Evolutionary conservation across 2,329 filamentous ascomycete species (phyloP).

Genomic region (Lachnellula cervina): DNA sequence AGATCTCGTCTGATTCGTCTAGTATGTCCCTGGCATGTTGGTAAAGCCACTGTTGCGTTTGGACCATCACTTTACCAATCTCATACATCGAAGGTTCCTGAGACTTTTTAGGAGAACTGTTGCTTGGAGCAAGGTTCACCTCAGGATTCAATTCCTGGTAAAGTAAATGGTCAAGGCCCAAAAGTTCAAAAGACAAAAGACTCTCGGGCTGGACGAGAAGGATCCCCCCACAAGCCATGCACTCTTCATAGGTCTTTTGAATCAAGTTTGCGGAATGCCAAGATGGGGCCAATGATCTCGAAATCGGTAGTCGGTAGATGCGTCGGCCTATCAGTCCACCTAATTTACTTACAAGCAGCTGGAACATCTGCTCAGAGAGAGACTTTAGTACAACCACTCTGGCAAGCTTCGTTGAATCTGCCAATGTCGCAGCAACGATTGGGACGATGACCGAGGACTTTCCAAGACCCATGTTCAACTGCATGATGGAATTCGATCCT

Average conservation of each 20-base stretch:
- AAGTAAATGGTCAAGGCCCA: slow-evolving; percentile 49
- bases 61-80: slow-evolving; percentile 25
- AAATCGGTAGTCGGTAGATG: slow-evolving; percentile 55
- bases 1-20: slow-evolving; percentile 44
- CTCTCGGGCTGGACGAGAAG: slow-evolving; percentile 60
- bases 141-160: slow-evolving; percentile 16
- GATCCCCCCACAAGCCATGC: slow-evolving; percentile 46
- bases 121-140: neutral
- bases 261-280: slow-evolving; percentile 34
- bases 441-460: slow-evolving; percentile 68
- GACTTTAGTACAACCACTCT: slow-evolving; percentile 58
- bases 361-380: slow-evolving; percentile 54
- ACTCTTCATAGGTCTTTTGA: slow-evolving; percentile 38
- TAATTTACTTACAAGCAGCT: slow-evolving; percentile 50
- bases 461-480: slow-evolving; percentile 68
- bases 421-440: slow-evolving; percentile 51
- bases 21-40: slow-evolving; percentile 43
- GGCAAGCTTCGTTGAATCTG: slow-evolving; percentile 46
- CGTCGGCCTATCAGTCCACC: slow-evolving; percentile 51
- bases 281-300: slow-evolving; percentile 40
- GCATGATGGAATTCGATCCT: slow-evolving; percentile 49
- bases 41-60: slow-evolving; percentile 41
- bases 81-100: slow-evolving; percentile 1
- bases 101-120: neutral
- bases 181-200: slow-evolving; percentile 57